These are phyloP conservation scores for Pythium guiyangense DNA, from an alignment of 352 stramenopile genomes.

Conservation along the genomic window DNA sequence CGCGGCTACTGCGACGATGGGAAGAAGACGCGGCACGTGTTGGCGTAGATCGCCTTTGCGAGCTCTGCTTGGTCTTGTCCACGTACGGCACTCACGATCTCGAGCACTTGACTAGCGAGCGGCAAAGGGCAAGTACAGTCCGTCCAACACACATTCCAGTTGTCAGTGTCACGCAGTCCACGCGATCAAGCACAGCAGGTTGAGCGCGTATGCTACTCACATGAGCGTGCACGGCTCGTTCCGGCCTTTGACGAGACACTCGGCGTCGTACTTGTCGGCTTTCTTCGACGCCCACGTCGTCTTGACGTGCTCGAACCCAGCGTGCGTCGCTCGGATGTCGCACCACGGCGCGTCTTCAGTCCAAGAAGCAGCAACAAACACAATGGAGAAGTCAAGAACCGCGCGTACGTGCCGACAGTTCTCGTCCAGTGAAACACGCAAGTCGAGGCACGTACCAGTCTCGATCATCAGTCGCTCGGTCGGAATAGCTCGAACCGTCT, in stretches of 20 bases:
- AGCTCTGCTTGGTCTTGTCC: slow-evolving; percentile 44
- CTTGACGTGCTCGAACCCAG: slow-evolving; percentile 82
- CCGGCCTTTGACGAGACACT: slow-evolving; percentile 91
- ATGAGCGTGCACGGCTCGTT: slow-evolving; percentile 95
- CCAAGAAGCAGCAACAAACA: not conserved
- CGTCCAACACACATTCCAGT: not conserved
- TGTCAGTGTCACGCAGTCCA: not conserved
- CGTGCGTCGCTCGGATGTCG: slow-evolving; percentile 94
- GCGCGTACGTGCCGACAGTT: not conserved
- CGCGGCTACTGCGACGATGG: slow-evolving; percentile 1
- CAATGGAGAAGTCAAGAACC: not conserved
- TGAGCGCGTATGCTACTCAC: slow-evolving; percentile 48
- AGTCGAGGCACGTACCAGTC: slow-evolving; percentile 56
- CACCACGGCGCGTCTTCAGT: slow-evolving; percentile 93
- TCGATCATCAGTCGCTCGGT: slow-evolving; percentile 92
- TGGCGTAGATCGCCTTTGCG: slow-evolving; percentile 41
- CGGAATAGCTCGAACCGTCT: slow-evolving; percentile 89
- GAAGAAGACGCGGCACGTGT: slow-evolving; percentile 74
- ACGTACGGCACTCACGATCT: slow-evolving; percentile 69
- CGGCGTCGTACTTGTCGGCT: slow-evolving; percentile 89
- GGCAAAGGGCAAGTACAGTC: slow-evolving; percentile 1
- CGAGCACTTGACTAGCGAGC: slow-evolving; percentile 66
- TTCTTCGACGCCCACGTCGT: slow-evolving; percentile 90
- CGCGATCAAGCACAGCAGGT: not conserved
- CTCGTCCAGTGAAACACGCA: too few species aligned